Percentiles rank a stretch among this genome's conserved stretches.
These are phyloP conservation scores for Plantago major DNA, from an alignment of 257 asterid species.

Conservation along the genomic window DNA sequence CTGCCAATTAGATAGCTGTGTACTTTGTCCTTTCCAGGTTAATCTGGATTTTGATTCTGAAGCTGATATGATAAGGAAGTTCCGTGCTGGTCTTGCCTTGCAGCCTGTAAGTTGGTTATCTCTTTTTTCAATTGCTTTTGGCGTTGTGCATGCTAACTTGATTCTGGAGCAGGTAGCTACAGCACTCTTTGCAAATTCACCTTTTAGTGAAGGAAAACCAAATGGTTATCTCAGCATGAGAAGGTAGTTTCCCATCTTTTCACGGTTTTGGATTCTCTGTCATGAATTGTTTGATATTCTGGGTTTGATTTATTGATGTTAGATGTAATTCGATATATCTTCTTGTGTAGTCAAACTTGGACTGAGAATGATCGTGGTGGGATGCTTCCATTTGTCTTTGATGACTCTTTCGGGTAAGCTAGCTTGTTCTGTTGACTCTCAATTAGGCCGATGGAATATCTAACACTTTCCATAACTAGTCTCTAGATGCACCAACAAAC, in stretches of 20 bases:
- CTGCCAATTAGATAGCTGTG: not conserved
- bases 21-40: slow-evolving; percentile 49
- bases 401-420: slow-evolving; percentile 89
- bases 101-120: slow-evolving; percentile 74
- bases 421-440: not conserved
- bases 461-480: not conserved
- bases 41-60: slow-evolving; percentile 93
- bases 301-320: no score
- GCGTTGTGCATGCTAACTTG: slow-evolving; percentile 30
- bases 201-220: slow-evolving; percentile 93
- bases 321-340: not conserved
- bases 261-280: slow-evolving; percentile 13
- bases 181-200: slow-evolving; percentile 96
- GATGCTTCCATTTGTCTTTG: slow-evolving; percentile 98
- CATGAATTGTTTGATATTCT: not conserved
- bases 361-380: slow-evolving; percentile 85
- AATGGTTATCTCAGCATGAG: slow-evolving; percentile 95
- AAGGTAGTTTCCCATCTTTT: slow-evolving; percentile 46
- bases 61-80: slow-evolving; percentile 92
- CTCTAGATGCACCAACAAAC: not conserved
- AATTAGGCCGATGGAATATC: not conserved
- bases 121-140: slow-evolving; percentile 7
- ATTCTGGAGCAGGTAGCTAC: slow-evolving; percentile 76
- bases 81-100: slow-evolving; percentile 87
- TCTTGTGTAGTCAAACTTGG: slow-evolving; percentile 82